These are phyloP conservation scores for Alternaria gansuensis DNA, from an alignment of 2,329 filamentous ascomycete species.

Conservation along the genomic window DNA sequence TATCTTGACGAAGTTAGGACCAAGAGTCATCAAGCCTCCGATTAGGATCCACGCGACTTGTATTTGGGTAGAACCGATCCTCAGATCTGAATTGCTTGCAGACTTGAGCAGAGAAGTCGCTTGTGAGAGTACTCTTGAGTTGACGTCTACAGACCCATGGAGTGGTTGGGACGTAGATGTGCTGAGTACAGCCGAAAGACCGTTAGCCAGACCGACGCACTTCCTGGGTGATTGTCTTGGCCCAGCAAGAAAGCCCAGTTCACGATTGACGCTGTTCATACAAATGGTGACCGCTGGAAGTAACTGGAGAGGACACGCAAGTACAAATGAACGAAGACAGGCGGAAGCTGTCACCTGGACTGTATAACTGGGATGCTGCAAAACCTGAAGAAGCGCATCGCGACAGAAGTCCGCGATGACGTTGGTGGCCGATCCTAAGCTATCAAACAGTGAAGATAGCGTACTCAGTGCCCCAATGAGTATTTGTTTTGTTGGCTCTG, in stretches of 20 bases:
- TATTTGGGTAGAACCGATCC: slow-evolving; percentile 91
- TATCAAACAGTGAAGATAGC: slow-evolving; percentile 78
- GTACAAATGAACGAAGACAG: slow-evolving; percentile 84
- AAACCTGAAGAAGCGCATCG: slow-evolving; percentile 85
- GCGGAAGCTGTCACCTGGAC: slow-evolving; percentile 90
- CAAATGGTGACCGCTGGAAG: slow-evolving; percentile 91
- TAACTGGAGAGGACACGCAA: slow-evolving; percentile 91
- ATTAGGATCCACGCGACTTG: slow-evolving; percentile 98
- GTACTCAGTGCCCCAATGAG: slow-evolving; percentile 82
- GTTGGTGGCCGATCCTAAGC: slow-evolving; percentile 82
- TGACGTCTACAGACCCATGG: slow-evolving; percentile 94
- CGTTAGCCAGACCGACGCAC: slow-evolving; percentile 91
- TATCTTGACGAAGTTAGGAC: slow-evolving; percentile 98
- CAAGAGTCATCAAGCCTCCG: slow-evolving; percentile 93
- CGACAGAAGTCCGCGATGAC: slow-evolving; percentile 82
- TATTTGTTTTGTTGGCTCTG: slow-evolving; percentile 87
- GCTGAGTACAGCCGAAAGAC: slow-evolving; percentile 87
- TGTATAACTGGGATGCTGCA: slow-evolving; percentile 95
- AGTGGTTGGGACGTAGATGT: slow-evolving; percentile 87
- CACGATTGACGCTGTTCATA: slow-evolving; percentile 92
- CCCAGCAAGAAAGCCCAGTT: slow-evolving; percentile 78
- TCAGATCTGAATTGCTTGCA: slow-evolving; percentile 87
- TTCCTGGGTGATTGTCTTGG: slow-evolving; percentile 80
- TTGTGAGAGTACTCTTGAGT: slow-evolving; percentile 88
- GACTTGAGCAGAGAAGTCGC: slow-evolving; percentile 92